Evolutionary conservation across 805 yeast species (phyloP).

Genomic region (Wickerhamomyces bisporus): DNA sequence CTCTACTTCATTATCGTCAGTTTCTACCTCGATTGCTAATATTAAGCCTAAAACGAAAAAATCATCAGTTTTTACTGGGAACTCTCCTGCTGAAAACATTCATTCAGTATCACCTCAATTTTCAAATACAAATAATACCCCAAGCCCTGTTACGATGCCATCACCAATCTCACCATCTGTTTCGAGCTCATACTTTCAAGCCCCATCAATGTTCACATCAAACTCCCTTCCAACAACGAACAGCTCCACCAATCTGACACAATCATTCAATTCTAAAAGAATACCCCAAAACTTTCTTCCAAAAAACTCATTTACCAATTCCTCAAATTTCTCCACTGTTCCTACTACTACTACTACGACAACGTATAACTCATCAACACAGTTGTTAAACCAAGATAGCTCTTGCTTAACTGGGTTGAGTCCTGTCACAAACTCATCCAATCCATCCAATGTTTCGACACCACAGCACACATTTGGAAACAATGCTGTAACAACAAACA

Average conservation of each 20-base stretch:
- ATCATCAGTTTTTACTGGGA: conserved; percentile 2
- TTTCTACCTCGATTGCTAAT: conserved; percentile 8
- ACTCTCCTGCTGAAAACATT: conserved; percentile 17
- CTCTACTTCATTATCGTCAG: neutral
- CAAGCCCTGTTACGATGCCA: conserved; percentile 22
- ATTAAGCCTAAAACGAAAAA: conserved; percentile 5
- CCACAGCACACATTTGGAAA: too few species aligned
- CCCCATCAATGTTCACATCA: conserved; percentile 3
- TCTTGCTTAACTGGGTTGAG: neutral
- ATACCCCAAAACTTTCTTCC: conserved; percentile 23
- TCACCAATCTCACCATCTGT: conserved; percentile 23
- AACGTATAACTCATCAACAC: neutral
- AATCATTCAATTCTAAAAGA: conserved; percentile 24
- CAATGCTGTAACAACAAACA: neutral
- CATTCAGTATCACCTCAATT: conserved; percentile 9
- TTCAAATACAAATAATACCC: conserved; percentile 9
- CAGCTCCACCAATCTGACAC: conserved; percentile 21
- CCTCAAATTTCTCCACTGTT: neutral
- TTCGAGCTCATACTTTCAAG: conserved; percentile 2
- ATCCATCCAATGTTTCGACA: conserved; percentile 1
- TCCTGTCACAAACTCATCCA: conserved; percentile 1
- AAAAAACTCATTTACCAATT: neutral
- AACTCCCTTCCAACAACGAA: conserved; percentile 19
- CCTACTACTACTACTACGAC: neutral
- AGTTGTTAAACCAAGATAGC: neutral